These are phyloP conservation scores for Meripilus lineatus DNA, from an alignment of 1,284 basidiomycete species.

Conservation along the genomic window DNA sequence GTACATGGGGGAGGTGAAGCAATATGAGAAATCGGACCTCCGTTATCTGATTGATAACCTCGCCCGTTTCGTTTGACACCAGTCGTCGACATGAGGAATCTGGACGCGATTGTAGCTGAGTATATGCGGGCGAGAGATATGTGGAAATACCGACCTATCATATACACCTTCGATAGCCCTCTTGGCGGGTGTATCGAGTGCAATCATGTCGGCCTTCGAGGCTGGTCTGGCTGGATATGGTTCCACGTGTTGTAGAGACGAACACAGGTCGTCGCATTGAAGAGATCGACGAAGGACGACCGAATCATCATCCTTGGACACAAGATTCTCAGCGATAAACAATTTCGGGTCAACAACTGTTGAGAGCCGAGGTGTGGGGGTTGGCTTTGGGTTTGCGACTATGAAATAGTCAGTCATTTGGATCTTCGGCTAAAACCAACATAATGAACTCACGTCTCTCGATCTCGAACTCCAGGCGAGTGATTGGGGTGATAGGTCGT, in stretches of 20 bases:
- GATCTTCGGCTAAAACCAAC: too few relatives aligned
- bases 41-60: constrained; percentile 67
- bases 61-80: constrained; percentile 70
- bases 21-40: constrained; percentile 30
- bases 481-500: constrained; percentile 60
- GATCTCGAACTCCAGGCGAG: constrained; percentile 57
- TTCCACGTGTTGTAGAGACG: constrained; percentile 57
- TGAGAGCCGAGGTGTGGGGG: constrained; percentile 50
- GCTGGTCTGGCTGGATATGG: constrained; percentile 47
- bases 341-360: constrained; percentile 59
- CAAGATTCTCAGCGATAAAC: constrained; percentile 48
- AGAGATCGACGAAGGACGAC: constrained; percentile 7
- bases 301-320: constrained; percentile 9
- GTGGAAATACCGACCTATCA: constrained; percentile 38
- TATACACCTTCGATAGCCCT: constrained; percentile 65
- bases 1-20: too few relatives aligned
- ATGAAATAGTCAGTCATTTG: constrained; percentile 5
- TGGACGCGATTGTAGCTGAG: constrained; percentile 2
- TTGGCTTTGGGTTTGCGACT: constrained; percentile 27
- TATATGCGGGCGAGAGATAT: neutral
- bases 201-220: constrained; percentile 27
- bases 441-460: constrained; percentile 41
- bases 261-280: constrained; percentile 44
- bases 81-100: constrained; percentile 69
- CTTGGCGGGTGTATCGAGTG: constrained; percentile 47